A percentile compares a stretch with the other conserved stretches of the same genome.
Conservation (phyloP, 495 filamentous ascomycete genomes). For the Aspergillus affinis region DNA sequence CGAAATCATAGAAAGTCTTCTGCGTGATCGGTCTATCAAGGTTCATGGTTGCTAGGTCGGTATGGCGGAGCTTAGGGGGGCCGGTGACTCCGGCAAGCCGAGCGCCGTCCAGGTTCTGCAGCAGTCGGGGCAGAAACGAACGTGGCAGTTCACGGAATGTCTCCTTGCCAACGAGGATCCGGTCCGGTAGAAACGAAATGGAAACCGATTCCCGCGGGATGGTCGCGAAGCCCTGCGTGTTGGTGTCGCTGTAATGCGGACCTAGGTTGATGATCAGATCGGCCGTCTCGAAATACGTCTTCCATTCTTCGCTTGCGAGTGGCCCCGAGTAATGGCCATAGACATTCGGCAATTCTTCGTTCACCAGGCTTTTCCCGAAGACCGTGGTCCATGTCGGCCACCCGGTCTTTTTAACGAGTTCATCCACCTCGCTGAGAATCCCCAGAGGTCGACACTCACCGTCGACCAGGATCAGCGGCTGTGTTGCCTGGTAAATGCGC, state of each 20-base stretch:
- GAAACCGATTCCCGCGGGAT: conserved; percentile 27
- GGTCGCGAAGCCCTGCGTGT: conserved; percentile 33
- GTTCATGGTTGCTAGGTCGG: conserved; percentile 14
- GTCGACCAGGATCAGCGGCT: conserved; percentile 39
- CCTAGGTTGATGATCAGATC: conserved; percentile 38
- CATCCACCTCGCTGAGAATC: conserved; percentile 29
- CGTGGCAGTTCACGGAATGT: conserved; percentile 26
- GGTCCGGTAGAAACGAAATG: conserved; percentile 28
- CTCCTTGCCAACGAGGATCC: conserved; percentile 31
- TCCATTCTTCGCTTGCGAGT: conserved; percentile 22
- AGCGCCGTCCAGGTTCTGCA: conserved; percentile 22
- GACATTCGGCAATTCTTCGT: conserved; percentile 36
- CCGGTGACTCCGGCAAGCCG: conserved; percentile 16
- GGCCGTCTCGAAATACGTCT: conserved; percentile 30
- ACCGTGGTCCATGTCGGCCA: conserved; percentile 37
- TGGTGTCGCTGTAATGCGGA: conserved; percentile 37
- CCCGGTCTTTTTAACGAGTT: conserved; percentile 26
- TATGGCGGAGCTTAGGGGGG: conserved; percentile 15
- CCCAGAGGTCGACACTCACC: conserved; percentile 29
- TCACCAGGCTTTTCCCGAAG: conserved; percentile 39
- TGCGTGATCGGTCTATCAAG: conserved; percentile 27
- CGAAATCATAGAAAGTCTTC: conserved; percentile 30
- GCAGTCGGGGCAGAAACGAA: conserved; percentile 20
- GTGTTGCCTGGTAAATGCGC: conserved; percentile 31
- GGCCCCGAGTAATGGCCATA: conserved; percentile 36